Evolutionary conservation across 2,329 filamentous ascomycete species (phyloP), one percentile per base, ranked within the genome.

Genomic region (Fusarium pseudograminearum): DNA sequence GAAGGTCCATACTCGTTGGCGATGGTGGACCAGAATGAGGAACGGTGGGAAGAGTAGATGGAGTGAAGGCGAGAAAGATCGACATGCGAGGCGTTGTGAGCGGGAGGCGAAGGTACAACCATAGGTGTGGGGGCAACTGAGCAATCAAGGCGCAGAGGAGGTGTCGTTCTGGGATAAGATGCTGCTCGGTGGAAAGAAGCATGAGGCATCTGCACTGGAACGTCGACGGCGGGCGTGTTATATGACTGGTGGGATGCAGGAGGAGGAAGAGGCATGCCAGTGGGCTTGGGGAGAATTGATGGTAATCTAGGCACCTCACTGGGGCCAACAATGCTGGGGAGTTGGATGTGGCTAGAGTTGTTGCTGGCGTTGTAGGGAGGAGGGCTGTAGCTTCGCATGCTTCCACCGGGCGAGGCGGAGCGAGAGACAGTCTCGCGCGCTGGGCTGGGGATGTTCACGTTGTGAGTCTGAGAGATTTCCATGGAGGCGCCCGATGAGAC

Each of bases 21-120:
- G 36, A 95, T 86, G 48, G 87, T 84, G 34, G 86, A 83, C 92
- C 92, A 95, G 81, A 95, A 94, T 11, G 87, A 86, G 52, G 85
- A 83, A 44, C 91, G 88, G 79, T 93, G 91, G 10, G 86, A 82
- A 54, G 89, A 86, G 79, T 94, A 94, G 71, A 94, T 87, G 64
- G 86, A 84, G 48, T 89, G 86, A 26, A 95, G 88, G 48, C 91
- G 90, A 30, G 85, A 82, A 74, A 89, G 84, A 77, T 93, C 89
- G 67, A 91, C 84, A 66, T 84, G 82, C 65, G 82, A 76, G 46
- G 79, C 73, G 16, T 75, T 75, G 67, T 78, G 78, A 62, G 78
- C 72, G 16, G 73, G 67, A 30, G 73, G 62, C 2, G 76, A 72
- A 26, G 79, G 80, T 7, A 77, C 78, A 7, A 83, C 83, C 1